Evolutionary conservation across 2,329 filamentous ascomycete genomes (phyloP).

Genomic region (Aspergillus caelatus): DNA sequence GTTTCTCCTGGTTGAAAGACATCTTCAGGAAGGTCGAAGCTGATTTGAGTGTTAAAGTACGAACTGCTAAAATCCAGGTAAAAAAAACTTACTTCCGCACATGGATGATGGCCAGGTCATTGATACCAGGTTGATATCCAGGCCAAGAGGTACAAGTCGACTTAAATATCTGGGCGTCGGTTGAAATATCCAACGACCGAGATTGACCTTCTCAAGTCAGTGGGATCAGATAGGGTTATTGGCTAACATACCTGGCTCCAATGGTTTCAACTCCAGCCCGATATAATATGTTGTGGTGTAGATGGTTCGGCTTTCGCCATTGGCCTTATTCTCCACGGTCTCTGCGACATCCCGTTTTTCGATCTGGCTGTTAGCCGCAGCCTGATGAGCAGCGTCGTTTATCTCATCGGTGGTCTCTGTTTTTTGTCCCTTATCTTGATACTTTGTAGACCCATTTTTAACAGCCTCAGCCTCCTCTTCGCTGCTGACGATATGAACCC

Average conservation of each 20-base stretch:
- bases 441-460: slow-evolving; percentile 63
- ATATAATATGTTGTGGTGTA: slow-evolving; percentile 96
- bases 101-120: slow-evolving; percentile 79
- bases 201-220: slow-evolving; percentile 44
- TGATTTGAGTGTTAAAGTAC: slow-evolving; percentile 43
- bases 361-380: slow-evolving; percentile 51
- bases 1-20: slow-evolving; percentile 80
- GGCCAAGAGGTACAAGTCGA: slow-evolving; percentile 75
- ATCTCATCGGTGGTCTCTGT: slow-evolving; percentile 56
- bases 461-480: slow-evolving; percentile 65
- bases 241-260: slow-evolving; percentile 67
- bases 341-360: slow-evolving; percentile 44
- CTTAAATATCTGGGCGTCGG: slow-evolving; percentile 85
- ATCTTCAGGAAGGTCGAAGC: slow-evolving; percentile 85
- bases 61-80: not conserved
- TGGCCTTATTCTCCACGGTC: slow-evolving; percentile 35
- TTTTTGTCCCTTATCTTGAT: slow-evolving; percentile 58
- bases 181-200: slow-evolving; percentile 61
- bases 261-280: slow-evolving; percentile 74
- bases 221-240: slow-evolving; percentile 24
- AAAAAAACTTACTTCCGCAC: slow-evolving; percentile 72
- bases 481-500: slow-evolving; percentile 70
- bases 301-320: slow-evolving; percentile 55
- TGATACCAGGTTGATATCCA: slow-evolving; percentile 73
- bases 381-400: slow-evolving; percentile 53